Conservation (phyloP, 2,329 filamentous ascomycete genomes). For the Penicillium sp. region DNA sequence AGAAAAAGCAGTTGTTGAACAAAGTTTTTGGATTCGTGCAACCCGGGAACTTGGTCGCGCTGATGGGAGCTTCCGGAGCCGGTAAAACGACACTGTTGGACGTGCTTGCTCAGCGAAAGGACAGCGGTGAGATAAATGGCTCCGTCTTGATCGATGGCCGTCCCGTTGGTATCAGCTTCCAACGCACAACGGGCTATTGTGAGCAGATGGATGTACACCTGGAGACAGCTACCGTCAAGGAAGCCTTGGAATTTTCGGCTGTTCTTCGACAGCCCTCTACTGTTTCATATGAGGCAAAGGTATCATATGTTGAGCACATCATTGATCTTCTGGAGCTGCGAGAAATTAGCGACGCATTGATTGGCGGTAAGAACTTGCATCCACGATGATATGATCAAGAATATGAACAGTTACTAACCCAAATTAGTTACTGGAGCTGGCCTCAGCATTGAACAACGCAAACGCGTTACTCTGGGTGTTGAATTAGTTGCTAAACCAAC, state of each 20-base stretch:
- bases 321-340: slow-evolving; percentile 66
- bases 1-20: slow-evolving; percentile 54
- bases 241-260: slow-evolving; percentile 66
- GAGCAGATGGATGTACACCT: slow-evolving; percentile 69
- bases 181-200: slow-evolving; percentile 54
- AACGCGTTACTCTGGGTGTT: slow-evolving; percentile 63
- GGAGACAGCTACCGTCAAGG: slow-evolving; percentile 63
- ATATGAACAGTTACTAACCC: slow-evolving; percentile 6
- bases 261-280: slow-evolving; percentile 61
- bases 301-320: slow-evolving; percentile 66
- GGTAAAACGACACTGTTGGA: slow-evolving; percentile 52
- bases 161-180: slow-evolving; percentile 49
- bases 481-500: slow-evolving; percentile 62
- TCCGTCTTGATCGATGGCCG: slow-evolving; percentile 47
- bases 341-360: slow-evolving; percentile 63
- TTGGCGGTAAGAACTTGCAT: slow-evolving; percentile 48
- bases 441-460: slow-evolving; percentile 66
- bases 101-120: slow-evolving; percentile 46
- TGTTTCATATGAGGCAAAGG: slow-evolving; percentile 59
- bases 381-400: too few relatives aligned
- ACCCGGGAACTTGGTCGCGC: slow-evolving; percentile 72
- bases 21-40: slow-evolving; percentile 71
- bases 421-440: slow-evolving; percentile 54
- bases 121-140: slow-evolving; percentile 45
- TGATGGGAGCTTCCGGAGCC: slow-evolving; percentile 83